A percentile compares a stretch with the other conserved stretches of the same genome.
phyloP scores from a whole-genome alignment of 2,329 filamentous ascomycete genomes.

The Colletotrichum tanaceti region DNA sequence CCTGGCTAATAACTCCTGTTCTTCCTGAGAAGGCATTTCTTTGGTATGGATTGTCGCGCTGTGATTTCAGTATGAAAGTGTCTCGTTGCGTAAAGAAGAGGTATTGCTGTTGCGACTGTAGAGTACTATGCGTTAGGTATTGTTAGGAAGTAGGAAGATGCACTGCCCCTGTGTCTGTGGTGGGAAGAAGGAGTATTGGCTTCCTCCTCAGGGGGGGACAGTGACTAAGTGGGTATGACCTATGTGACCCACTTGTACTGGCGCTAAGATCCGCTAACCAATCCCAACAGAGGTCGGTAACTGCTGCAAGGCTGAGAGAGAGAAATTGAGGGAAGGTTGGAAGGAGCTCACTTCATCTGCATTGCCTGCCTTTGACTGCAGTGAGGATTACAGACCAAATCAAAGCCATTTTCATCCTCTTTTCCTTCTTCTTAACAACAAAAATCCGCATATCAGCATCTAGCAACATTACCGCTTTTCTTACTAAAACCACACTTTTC shows the following conservation, averaged over 20 bases:
- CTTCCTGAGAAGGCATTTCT: conserved; percentile 53
- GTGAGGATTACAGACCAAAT: background rate
- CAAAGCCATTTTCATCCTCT: background rate
- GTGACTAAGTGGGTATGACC: conserved; percentile 3
- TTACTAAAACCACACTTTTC: background rate
- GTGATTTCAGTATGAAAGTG: background rate
- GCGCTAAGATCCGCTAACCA: conserved; percentile 19
- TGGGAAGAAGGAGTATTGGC: conserved; percentile 28
- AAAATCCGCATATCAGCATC: background rate
- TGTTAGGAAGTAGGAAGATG: conserved; percentile 7
- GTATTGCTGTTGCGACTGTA: conserved; percentile 6
- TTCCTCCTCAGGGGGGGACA: conserved; percentile 9
- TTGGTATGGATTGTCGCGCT: background rate
- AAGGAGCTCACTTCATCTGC: conserved; percentile 10
- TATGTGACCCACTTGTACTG: background rate
- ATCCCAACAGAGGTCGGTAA: conserved; percentile 14
- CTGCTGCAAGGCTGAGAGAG: conserved; percentile 37
- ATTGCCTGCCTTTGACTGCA: conserved; percentile 14
- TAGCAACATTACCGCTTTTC: background rate
- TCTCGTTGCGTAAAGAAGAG: background rate
- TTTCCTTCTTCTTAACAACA: too few relatives aligned
- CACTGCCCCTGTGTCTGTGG: background rate
- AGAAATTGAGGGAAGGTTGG: conserved; percentile 5
- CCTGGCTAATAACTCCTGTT: conserved; percentile 64
- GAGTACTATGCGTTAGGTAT: background rate